Conservation (phyloP, 2,329 filamentous ascomycete species). For the Stachybotrys chlorohalonatus region DNA sequence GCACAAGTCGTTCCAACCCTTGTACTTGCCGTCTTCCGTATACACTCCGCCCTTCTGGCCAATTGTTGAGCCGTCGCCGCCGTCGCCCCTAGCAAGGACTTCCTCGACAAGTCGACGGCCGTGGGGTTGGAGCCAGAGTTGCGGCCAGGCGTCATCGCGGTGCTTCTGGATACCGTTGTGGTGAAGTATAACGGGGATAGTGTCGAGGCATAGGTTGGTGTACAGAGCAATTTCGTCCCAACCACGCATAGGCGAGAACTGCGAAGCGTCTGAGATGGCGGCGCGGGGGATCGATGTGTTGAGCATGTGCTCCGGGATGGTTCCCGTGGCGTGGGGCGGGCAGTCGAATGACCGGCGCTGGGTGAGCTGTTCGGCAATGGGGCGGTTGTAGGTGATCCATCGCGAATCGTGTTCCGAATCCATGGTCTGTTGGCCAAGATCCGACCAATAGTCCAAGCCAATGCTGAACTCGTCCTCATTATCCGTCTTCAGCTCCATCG, state of each 20-base stretch:
- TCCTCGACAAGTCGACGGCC: not conserved
- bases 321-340: constrained; percentile 6
- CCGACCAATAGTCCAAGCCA: constrained; percentile 16
- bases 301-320: constrained; percentile 1
- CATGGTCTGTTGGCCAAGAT: constrained; percentile 14
- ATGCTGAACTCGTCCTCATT: constrained; percentile 16
- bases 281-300: constrained; percentile 5
- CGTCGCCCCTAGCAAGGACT: not conserved
- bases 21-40: constrained; percentile 7
- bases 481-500: constrained; percentile 8
- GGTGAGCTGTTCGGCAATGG: constrained; percentile 12
- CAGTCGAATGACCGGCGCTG: constrained; percentile 11
- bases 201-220: constrained; percentile 16
- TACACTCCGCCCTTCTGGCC: constrained; percentile 5
- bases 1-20: constrained; percentile 15
- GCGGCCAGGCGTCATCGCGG: constrained; percentile 1
- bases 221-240: constrained; percentile 17
- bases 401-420: constrained; percentile 13
- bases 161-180: constrained; percentile 15
- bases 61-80: not conserved
- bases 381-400: constrained; percentile 11
- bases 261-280: constrained; percentile 1
- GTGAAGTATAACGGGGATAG: constrained; percentile 18
- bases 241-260: constrained; percentile 3
- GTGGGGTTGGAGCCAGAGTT: not conserved